Percentiles rank a stretch among this genome's conserved stretches.
phyloP scores from a whole-genome alignment of 2,329 filamentous ascomycete genomes.

The Fusarium clavum region DNA sequence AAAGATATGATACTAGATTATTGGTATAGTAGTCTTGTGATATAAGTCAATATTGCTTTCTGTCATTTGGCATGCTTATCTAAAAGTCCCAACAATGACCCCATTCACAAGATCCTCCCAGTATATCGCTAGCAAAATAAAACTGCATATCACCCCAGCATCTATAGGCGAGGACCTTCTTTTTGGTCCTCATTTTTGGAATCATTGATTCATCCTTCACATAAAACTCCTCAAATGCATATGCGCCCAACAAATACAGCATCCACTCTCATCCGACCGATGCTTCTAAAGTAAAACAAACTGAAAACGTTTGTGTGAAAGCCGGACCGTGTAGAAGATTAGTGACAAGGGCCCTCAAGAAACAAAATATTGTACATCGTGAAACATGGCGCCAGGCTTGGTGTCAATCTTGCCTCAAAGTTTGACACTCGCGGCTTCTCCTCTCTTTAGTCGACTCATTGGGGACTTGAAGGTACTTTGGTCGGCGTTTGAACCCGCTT shows the following conservation, averaged over 20 bases:
- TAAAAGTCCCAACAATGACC: neutral
- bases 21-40: neutral
- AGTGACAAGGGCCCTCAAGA: constrained; percentile 1
- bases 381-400: neutral
- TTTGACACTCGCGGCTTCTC: neutral
- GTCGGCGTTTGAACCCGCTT: constrained; percentile 57
- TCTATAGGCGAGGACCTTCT: constrained; percentile 10
- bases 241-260: neutral
- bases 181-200: constrained; percentile 15
- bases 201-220: constrained; percentile 34
- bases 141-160: neutral
- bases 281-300: neutral
- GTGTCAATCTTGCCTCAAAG: neutral
- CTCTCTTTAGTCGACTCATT: constrained; percentile 25
- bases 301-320: neutral
- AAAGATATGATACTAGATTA: neutral
- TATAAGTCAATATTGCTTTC: neutral
- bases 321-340: constrained; percentile 10
- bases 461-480: constrained; percentile 58
- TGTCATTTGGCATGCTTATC: neutral
- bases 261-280: constrained; percentile 1
- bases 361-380: constrained; percentile 34
- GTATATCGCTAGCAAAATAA: neutral
- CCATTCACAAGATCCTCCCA: neutral
- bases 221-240: constrained; percentile 16